Conservation (phyloP, 169 alveolate genomes). For the Plasmodium cynomolgi region DNA sequence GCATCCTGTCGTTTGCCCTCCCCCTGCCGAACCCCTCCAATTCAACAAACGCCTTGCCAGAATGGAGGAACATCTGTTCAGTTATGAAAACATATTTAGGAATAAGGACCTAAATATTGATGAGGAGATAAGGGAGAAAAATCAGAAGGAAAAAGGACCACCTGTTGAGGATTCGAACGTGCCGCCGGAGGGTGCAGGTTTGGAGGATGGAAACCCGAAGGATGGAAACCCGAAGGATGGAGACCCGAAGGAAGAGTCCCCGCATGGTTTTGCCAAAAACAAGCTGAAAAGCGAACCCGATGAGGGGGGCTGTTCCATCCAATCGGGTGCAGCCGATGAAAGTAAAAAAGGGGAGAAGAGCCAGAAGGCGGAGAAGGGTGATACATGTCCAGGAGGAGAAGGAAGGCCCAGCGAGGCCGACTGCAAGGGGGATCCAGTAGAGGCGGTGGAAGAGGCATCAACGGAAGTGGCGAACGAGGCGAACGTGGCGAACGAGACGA, state of each 20-base stretch:
- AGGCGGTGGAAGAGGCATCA: background rate
- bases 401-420: background rate
- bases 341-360: too few relatives aligned
- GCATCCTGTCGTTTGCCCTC: background rate
- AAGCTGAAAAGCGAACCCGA: background rate
- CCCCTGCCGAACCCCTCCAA: background rate
- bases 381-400: background rate
- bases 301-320: background rate
- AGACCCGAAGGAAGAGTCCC: background rate
- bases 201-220: background rate
- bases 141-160: background rate
- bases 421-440: background rate
- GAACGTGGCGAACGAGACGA: too few relatives aligned
- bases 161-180: background rate
- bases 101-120: constrained; percentile 31
- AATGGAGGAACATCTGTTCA: constrained; percentile 24
- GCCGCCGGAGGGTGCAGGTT: background rate
- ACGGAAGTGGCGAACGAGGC: background rate
- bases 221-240: background rate
- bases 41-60: background rate
- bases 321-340: background rate
- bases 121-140: constrained; percentile 23
- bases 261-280: background rate
- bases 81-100: constrained; percentile 64
- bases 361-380: background rate